Base-by-base conservation (phyloP, 78 protist species). In the Guillardia theta region DNA sequence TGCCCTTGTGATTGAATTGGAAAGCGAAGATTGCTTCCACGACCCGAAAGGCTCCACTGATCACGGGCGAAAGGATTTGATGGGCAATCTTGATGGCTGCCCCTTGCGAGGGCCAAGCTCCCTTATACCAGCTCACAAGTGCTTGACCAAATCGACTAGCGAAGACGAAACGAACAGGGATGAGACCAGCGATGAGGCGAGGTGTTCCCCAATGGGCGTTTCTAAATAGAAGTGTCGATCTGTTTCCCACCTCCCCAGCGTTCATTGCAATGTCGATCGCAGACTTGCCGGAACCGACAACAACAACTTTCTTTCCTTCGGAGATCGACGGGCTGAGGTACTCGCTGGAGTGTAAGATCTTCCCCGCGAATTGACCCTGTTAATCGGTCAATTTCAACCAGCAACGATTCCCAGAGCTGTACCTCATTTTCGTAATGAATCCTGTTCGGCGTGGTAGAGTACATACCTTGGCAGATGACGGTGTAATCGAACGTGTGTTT, bases 1-100 rank as follows among this genome's bases (percentile, higher is more conserved):
- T n/a, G 90, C 90, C 90, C 58, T 44, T 45, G 50, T 83, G 92
- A 4, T 70, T 70, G 92, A 41, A 58, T 58, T 80, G 90, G 44
- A 44, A 33, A 36, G 92, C 62, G 58, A 83, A 27, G 41, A 83
- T 41, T 19, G 24, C 62, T 37, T 45, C 62, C 44, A 46, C 36
- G 62, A 83, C 12, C 19, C 33, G 30, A 58, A 83, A 83, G 53
- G 0, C 62, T 6, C 30, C 36, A 18, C 15, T 22, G 24, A 83
- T 46, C 44, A 45, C 30, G 5, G 27, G 33, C 48, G 12, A 10
- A 39, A 83, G 41, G 41, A 83, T 33, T 21, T 24, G 0, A 36
- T 41, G 92, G 45, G 62, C 92, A 19, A 46, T 19, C 50, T 24
- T 8, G 36, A 19, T 19, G 22, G n/a, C 15, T 37, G 30, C 39